phyloP scores from a whole-genome alignment of 768 basidiomycete genomes.

The Amanita inopinata region DNA sequence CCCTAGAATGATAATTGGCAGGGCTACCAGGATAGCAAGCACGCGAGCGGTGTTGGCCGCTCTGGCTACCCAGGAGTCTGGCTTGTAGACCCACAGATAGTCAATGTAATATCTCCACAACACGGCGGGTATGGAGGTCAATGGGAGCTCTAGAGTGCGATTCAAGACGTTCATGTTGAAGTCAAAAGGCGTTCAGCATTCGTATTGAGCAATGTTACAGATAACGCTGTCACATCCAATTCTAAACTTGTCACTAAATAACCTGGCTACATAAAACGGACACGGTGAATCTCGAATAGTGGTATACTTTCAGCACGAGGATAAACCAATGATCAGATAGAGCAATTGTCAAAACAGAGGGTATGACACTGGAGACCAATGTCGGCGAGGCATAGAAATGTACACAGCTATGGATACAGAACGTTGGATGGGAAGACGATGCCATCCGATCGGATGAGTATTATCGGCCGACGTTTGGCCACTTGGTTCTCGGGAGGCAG shows the following conservation, averaged over 20 bases:
- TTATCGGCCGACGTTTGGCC: slow-evolving; percentile 65
- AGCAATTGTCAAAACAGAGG: slow-evolving; percentile 13
- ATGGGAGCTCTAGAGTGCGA: slow-evolving; percentile 20
- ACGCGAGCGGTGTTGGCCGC: slow-evolving; percentile 56
- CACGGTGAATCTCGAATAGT: too few relatives aligned
- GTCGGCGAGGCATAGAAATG: background rate
- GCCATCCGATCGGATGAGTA: slow-evolving; percentile 77
- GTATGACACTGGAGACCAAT: slow-evolving; percentile 13
- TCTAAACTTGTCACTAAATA: background rate
- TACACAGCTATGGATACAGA: slow-evolving; percentile 58
- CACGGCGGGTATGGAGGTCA: slow-evolving; percentile 28
- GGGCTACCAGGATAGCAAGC: slow-evolving; percentile 51
- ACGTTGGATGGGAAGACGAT: slow-evolving; percentile 79
- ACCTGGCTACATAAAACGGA: background rate
- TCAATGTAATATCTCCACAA: slow-evolving; percentile 55
- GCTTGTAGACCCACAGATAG: slow-evolving; percentile 54
- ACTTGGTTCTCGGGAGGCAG: slow-evolving; percentile 63
- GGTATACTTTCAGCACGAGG: slow-evolving; percentile 10
- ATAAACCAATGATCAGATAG: slow-evolving; percentile 5
- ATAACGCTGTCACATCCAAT: slow-evolving; percentile 1
- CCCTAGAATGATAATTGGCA: slow-evolving; percentile 49
- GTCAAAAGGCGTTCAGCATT: background rate
- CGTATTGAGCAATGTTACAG: background rate
- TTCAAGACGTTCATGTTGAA: slow-evolving; percentile 24
- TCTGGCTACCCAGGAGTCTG: slow-evolving; percentile 58